Conservation (phyloP, 2,329 filamentous ascomycete genomes). For the Xylaria sp. region DNA sequence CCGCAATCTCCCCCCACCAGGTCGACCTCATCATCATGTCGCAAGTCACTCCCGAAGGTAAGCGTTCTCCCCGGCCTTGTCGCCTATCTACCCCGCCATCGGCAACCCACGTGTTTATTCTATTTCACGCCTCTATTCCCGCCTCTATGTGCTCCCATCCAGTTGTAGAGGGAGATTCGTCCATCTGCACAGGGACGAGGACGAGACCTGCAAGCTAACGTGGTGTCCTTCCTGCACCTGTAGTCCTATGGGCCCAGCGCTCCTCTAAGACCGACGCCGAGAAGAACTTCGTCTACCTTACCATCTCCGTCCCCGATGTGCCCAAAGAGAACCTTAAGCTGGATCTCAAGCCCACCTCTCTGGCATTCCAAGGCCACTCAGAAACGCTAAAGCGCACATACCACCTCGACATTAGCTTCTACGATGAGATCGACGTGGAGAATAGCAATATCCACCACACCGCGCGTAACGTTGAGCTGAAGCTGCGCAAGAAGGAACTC, state of each 20-base stretch:
- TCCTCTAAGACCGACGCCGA: constrained; percentile 80
- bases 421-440: constrained; percentile 85
- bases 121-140: background rate
- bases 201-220: constrained; percentile 22
- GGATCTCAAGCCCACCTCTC: constrained; percentile 78
- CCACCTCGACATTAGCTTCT: constrained; percentile 87
- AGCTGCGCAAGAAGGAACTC: constrained; percentile 96
- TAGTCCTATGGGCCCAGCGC: constrained; percentile 98
- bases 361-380: constrained; percentile 86
- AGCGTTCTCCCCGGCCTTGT: constrained; percentile 29
- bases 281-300: constrained; percentile 96
- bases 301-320: constrained; percentile 88
- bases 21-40: constrained; percentile 41
- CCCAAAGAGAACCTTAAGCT: constrained; percentile 79
- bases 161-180: background rate
- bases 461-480: constrained; percentile 85
- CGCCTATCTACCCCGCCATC: constrained; percentile 25
- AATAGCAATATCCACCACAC: constrained; percentile 91
- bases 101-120: background rate
- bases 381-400: constrained; percentile 87
- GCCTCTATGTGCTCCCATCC: background rate
- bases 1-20: constrained; percentile 5
- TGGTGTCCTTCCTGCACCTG: constrained; percentile 12
- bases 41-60: constrained; percentile 55
- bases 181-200: background rate